A percentile compares a stretch with the other conserved stretches of the same genome.
Evolutionary conservation across 78 protist genomes (phyloP).

Genomic region (Acrasis kona): DNA sequence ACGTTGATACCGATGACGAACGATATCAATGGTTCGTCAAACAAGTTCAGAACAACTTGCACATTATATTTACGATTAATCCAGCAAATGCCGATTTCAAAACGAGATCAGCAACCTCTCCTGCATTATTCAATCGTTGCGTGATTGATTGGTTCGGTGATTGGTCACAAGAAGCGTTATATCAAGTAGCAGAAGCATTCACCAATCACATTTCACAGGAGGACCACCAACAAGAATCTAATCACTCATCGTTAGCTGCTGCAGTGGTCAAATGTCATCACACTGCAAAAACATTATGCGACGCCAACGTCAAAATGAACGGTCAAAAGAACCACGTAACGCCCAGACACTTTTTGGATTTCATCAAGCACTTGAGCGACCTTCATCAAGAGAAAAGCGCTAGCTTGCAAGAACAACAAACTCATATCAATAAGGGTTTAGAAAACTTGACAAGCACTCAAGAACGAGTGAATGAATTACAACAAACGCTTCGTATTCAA

Average conservation of each 20-base stretch:
- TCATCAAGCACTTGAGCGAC: conserved; percentile 67
- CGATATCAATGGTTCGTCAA: conserved; percentile 67
- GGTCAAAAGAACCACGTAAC: conserved; percentile 77
- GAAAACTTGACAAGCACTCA: conserved; percentile 67
- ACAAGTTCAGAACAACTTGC: conserved; percentile 79
- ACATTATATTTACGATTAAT: conserved; percentile 95
- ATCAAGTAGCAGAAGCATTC: conserved; percentile 51
- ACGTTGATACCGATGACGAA: conserved; percentile 57
- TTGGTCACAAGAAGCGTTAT: conserved; percentile 80
- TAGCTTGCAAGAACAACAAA: conserved; percentile 81
- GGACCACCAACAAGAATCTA: not conserved
- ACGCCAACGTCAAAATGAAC: not conserved
- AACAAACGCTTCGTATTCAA: conserved; percentile 50
- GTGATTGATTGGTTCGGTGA: conserved; percentile 95
- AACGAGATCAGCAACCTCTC: conserved; percentile 77
- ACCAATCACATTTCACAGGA: not conserved
- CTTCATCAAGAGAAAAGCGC: conserved; percentile 68
- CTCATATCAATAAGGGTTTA: conserved; percentile 85
- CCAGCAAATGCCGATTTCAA: conserved; percentile 81
- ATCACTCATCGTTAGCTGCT: not conserved
- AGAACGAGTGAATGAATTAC: conserved; percentile 58
- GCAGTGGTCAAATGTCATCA: not conserved
- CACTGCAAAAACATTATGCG: not conserved
- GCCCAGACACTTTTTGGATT: conserved; percentile 95
- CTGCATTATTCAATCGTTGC: conserved; percentile 95